phyloP scores from a whole-genome alignment of 768 basidiomycete species.

The Hydnomerulius pinastri region DNA sequence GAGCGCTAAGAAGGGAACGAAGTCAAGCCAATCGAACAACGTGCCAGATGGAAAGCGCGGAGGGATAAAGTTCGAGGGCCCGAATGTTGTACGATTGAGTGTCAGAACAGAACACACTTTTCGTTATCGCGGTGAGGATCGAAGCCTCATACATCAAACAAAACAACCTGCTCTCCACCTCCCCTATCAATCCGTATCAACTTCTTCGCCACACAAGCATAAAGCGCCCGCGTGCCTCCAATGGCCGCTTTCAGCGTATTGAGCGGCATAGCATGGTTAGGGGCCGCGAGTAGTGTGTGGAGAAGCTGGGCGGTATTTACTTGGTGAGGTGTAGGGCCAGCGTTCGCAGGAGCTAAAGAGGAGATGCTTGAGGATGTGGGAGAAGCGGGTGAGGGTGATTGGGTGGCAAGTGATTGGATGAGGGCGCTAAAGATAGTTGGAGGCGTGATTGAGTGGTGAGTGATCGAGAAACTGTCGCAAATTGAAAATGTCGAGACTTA shows the following conservation, averaged over 20 bases:
- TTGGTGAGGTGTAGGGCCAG: conserved; percentile 63
- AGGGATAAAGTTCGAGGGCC: too few species aligned
- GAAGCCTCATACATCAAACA: conserved; percentile 59
- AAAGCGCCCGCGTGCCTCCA: conserved; percentile 63
- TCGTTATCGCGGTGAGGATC: too few species aligned
- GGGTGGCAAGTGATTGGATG: conserved; percentile 55
- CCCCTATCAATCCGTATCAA: conserved; percentile 76
- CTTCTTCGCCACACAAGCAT: conserved; percentile 80
- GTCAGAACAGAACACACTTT: too few species aligned
- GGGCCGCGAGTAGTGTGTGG: conserved; percentile 55
- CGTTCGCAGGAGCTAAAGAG: conserved; percentile 37
- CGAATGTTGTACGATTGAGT: too few species aligned
- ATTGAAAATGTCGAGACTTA: conserved; percentile 32
- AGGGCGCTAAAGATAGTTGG: conserved; percentile 43
- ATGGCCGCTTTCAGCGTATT: conserved; percentile 63
- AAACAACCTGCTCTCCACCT: conserved; percentile 66
- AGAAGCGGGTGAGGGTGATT: conserved; percentile 54
- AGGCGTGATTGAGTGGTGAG: conserved; percentile 1
- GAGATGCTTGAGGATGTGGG: conserved; percentile 59
- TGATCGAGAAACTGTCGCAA: not conserved
- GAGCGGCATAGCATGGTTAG: conserved; percentile 58
- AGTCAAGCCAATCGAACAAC: too few species aligned
- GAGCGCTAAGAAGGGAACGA: too few species aligned
- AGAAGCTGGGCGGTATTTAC: conserved; percentile 71
- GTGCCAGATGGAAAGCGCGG: too few species aligned